Conservation (phyloP, 352 stramenopile genomes). For the Peronospora farinosa region DNA sequence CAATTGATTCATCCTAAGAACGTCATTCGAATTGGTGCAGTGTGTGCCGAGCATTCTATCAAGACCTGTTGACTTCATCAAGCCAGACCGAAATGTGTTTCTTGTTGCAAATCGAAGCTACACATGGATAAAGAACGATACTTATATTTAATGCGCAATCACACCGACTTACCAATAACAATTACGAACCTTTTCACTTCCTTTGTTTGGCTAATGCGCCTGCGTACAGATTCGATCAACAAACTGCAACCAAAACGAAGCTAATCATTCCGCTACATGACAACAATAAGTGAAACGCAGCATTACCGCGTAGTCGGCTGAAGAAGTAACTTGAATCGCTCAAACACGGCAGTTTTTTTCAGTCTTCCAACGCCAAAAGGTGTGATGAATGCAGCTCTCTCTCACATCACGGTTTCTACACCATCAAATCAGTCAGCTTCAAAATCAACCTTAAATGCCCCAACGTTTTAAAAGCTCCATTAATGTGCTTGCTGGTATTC, state of each 20-base stretch:
- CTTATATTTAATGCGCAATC: neutral
- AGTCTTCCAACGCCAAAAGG: slow-evolving; percentile 38
- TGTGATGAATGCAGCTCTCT: slow-evolving; percentile 57
- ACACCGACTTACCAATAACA: slow-evolving; percentile 49
- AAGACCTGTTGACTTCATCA: slow-evolving; percentile 37
- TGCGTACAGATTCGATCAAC: slow-evolving; percentile 3
- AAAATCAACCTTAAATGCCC: neutral
- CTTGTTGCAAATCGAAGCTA: slow-evolving; percentile 18
- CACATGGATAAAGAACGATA: neutral
- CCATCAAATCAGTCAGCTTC: slow-evolving; percentile 5
- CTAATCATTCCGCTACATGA: neutral
- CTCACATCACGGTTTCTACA: slow-evolving; percentile 53
- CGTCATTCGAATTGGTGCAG: neutral
- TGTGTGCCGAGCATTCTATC: neutral
- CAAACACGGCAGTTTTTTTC: slow-evolving; percentile 30
- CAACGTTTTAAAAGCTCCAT: neutral
- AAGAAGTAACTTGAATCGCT: slow-evolving; percentile 38
- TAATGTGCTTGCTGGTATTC: slow-evolving; percentile 44
- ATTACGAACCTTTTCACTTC: slow-evolving; percentile 42
- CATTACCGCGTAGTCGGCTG: slow-evolving; percentile 37
- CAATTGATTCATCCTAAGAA: slow-evolving; percentile 36
- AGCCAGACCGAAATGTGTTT: slow-evolving; percentile 46
- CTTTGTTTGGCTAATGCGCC: slow-evolving; percentile 43
- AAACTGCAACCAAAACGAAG: neutral
- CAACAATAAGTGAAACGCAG: neutral